Base-by-base conservation (phyloP, 805 yeast genomes). In the Lipomyces chichibuensis region DNA sequence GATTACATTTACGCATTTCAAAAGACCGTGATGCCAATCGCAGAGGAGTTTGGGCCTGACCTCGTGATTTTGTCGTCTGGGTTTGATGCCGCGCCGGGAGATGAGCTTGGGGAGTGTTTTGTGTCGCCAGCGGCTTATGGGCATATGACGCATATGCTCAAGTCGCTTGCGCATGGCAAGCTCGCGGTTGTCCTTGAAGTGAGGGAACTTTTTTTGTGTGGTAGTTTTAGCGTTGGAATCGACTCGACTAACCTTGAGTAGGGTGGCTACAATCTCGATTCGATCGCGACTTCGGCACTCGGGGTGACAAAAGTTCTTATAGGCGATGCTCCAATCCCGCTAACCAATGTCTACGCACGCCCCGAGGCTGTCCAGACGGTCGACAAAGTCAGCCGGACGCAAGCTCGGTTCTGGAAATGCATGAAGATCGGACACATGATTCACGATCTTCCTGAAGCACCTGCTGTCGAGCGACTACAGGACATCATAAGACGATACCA, bases 51-150 rank as follows among this genome's bases (percentile, higher is more conserved):
- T 74, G 88, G 88, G 74, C 98, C 99, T 0, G 99, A 95, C 79
- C 82, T 95, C 70, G 94, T 93, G 3, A 91, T 95, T 46, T 88
- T 95, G 39, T 91, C 97, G 23, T 88, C 98, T 0, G 99, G 99
- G 0, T 95, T 95, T 74, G 99, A 95, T 80, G 99, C 99, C 25
- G 99, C 99, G 0, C 97, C 91, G 74, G 98, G 98, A 67, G 99
- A 95, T 78, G 88, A 92, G 66, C 91, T 95, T 70, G 99, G 99
- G 11, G 97, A 94, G 58, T 95, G 98, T 77, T 96, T 91, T 76
- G 96, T 95, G 1, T 84, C 97, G 0, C 99, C 99, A 1, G 89
- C 92, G 51, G 97, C 97, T 14, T 95, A 95, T 77, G 98, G 97
- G 8, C 93, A 92, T 70, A 92, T 95, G 97, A 91, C 98, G 3